phyloP scores from a whole-genome alignment of 495 filamentous ascomycete genomes.

The Cercophora sp. region DNA sequence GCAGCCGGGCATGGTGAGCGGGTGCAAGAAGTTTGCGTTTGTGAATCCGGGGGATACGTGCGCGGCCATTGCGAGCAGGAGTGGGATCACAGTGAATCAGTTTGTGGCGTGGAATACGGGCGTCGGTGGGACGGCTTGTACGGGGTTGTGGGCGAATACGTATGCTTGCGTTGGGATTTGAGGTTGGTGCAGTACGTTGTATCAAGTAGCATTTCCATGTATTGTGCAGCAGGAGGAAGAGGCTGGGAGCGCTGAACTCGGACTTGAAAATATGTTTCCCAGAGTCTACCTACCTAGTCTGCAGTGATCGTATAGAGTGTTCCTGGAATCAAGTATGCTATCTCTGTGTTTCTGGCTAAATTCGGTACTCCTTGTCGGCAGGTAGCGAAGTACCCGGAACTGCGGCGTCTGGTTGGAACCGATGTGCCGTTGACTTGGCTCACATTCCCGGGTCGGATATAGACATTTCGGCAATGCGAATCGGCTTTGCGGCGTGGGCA shows the following conservation, averaged over 20 bases:
- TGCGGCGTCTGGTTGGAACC: no score
- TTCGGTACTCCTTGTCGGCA: no score
- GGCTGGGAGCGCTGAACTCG: no score
- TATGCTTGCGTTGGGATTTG: conserved; percentile 2
- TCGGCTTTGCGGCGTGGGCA: conserved; percentile 5
- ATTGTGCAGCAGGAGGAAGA: no score
- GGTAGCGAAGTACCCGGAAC: no score
- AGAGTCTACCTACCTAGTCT: no score
- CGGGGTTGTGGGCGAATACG: not conserved
- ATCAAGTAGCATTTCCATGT: no score
- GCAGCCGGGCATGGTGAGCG: conserved; percentile 28
- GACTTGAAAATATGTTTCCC: no score
- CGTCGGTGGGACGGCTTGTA: not conserved
- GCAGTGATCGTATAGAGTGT: no score
- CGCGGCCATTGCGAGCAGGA: conserved; percentile 27
- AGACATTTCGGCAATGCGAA: conserved; percentile 1
- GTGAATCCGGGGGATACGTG: conserved; percentile 42
- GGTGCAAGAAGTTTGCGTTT: conserved; percentile 42
- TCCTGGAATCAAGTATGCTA: no score
- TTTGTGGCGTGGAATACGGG: conserved; percentile 35
- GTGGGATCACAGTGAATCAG: conserved; percentile 27
- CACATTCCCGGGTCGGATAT: not conserved
- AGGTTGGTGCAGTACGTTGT: no score
- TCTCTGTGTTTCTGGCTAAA: no score
- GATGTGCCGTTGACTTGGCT: conserved; percentile 1